Base-by-base conservation (phyloP, 2,329 filamentous ascomycete species). In the Ophiostoma sp. region DNA sequence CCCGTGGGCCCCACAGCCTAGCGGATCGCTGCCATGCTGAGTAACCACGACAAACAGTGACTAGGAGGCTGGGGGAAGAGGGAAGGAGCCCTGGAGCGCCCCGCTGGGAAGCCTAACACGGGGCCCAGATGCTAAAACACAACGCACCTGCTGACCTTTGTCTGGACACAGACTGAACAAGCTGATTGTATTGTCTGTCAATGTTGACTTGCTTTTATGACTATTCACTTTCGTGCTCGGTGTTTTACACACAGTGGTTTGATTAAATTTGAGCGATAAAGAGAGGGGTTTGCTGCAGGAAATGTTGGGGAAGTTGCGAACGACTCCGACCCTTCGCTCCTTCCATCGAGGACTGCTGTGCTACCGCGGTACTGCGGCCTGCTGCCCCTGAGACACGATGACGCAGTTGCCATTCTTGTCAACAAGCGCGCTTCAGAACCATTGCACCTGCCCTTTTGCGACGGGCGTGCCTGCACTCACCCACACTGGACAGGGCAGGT, bases 381-480 rank as follows among this genome's bases (percentile, higher is more conserved):
- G 4, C 61, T 42, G n/a, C 61, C 61, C 22, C 52, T 59, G n/a
- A 59, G 69, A 59, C 55, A 71, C 48, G 48, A 57, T 72, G 70
- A 72, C 70, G 61, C 70, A 72, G 42, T 52, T 71, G 45, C 42
- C 70, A 71, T 64, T 71, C 42, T 64, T 50, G 66, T 69, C 45
- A 55, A 69, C 28, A 52, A 36, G 45, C 66, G 45, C 59, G 42
- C 39, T 48, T 39, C 33, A 8, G 17, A n/a, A 55, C 45, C 57
- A 50, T 33, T 22, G 28, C 66, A 69, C 66, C 66, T 69, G 66
- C 66, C 66, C 28, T 36, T 52, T 55, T 50, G 45, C 66, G 45
- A 69, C 45, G 64, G 33, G 64, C 63, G 25, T 33, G 25, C 42
- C 64, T n/a, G 25, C 25, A 33, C 22, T 31, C 7, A n/a, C 15